phyloP scores from a whole-genome alignment of 2,329 filamentous ascomycete genomes.

The Alternaria viburni region DNA sequence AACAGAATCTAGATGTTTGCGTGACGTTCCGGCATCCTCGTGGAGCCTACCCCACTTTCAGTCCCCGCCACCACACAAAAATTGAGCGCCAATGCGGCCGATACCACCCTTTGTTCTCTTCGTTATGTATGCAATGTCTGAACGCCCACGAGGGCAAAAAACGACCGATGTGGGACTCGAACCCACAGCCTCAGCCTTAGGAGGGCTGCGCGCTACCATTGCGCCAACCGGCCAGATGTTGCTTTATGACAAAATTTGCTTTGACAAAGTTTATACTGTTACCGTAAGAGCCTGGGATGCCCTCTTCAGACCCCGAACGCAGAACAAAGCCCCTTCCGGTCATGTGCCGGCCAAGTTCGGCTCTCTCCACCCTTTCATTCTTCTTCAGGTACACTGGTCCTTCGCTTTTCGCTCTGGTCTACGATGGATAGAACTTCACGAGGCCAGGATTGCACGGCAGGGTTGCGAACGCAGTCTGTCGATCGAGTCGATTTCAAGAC shows the following conservation, averaged over 20 bases:
- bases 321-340: not conserved
- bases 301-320: no score
- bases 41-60: not conserved
- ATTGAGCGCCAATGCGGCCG: not conserved
- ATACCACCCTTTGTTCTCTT: not conserved
- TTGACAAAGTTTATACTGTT: no score
- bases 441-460: no score
- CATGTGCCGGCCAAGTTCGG: not conserved
- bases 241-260: conserved; percentile 4
- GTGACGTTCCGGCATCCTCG: not conserved
- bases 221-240: conserved; percentile 41
- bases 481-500: not conserved
- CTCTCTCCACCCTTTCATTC: not conserved
- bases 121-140: not conserved
- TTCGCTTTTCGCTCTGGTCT: not conserved
- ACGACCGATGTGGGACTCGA: conserved; percentile 48
- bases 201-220: conserved; percentile 51
- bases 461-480: not conserved
- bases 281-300: no score
- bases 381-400: not conserved
- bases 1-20: no score
- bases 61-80: not conserved
- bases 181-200: conserved; percentile 49
- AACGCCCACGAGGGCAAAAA: not conserved
- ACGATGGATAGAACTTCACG: not conserved